These are phyloP conservation scores for Pyrenophora graminea DNA, from an alignment of 2,329 filamentous ascomycete species.

Conservation along the genomic window DNA sequence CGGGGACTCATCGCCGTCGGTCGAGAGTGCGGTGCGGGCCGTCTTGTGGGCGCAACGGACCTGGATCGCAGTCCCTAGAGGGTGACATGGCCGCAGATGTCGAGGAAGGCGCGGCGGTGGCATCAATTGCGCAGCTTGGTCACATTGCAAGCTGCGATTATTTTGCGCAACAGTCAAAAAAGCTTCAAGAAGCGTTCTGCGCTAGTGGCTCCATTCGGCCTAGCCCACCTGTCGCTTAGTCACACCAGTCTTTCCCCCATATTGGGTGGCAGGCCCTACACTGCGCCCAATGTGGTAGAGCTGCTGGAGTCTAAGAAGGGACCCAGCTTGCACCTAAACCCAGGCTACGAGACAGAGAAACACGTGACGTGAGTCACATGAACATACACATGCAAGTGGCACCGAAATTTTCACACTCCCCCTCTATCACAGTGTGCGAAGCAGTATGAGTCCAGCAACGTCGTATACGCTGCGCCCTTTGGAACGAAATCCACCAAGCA, in stretches of 20 bases:
- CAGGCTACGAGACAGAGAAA: neutral
- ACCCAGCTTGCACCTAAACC: neutral
- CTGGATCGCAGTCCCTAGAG: slow-evolving; percentile 47
- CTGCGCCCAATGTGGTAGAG: neutral
- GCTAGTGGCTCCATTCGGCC: slow-evolving; percentile 14
- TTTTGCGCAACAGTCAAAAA: slow-evolving; percentile 17
- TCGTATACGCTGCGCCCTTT: slow-evolving; percentile 60
- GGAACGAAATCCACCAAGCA: slow-evolving; percentile 51
- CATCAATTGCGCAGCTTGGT: slow-evolving; percentile 49
- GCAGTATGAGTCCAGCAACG: slow-evolving; percentile 27
- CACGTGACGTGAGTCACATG: slow-evolving; percentile 13
- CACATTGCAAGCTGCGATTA: slow-evolving; percentile 37
- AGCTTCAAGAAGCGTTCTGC: slow-evolving; percentile 19
- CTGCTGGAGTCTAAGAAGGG: neutral
- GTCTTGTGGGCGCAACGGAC: slow-evolving; percentile 34
- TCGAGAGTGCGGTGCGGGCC: slow-evolving; percentile 18
- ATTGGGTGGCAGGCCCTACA: slow-evolving; percentile 1
- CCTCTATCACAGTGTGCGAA: neutral
- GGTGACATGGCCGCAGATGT: slow-evolving; percentile 50
- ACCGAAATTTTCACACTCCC: slow-evolving; percentile 1
- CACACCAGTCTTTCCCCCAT: slow-evolving; percentile 17
- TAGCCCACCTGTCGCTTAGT: slow-evolving; percentile 26
- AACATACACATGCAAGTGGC: neutral
- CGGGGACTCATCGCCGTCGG: slow-evolving; percentile 16
- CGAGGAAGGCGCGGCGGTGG: slow-evolving; percentile 48